Base-by-base conservation (phyloP, 495 filamentous ascomycete species). In the Aspergillus egyptiacus region DNA sequence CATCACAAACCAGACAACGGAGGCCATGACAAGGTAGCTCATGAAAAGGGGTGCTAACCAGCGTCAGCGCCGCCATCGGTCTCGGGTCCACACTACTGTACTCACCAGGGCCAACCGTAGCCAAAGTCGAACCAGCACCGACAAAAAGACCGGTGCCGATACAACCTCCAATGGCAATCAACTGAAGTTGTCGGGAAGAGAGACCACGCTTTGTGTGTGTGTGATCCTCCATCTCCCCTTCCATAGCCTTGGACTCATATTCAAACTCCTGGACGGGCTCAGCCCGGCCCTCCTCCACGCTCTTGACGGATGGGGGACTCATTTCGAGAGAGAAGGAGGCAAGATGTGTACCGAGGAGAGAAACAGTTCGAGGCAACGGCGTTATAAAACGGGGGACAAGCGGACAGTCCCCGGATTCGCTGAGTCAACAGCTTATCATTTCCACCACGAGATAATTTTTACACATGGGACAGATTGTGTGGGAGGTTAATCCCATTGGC, bases 71-170 rank as follows among this genome's bases (percentile, higher is more conserved):
- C 85, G 64, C 33, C 39, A 31, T 20, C 19, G 23, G 6, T 27
- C 11, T 18, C 6, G 8, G 18, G n/a, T n/a, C n/a, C n/a, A 8
- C 18, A 14, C 3, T 18, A 11, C 5, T 19, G 20, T 27, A 69
- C 28, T 75, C 77, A 19, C 80, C 72, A 36, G 85, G 85, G 20
- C 84, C 84, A 51, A 80, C 72, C 22, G 68, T 75, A 13, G 77
- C 71, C 45, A 89, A 74, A 9, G 81, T 77, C 34, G 66, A 66
- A 23, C 85, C 84, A 44, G 80, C 83, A 46, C 86, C 84, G 19
- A 89, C 67, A 69, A 90, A 89, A 31, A 89, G 70, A 37, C 84
- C 85, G 3, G 85, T 89, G 11, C 85, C 86, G 56, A 89, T 84
- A 15, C 84, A 84, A 40, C 84, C 84, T 56, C 85, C 85, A 5